Evolutionary conservation across 1,284 basidiomycete species (phyloP), one percentile per base, ranked within the genome.

Genomic region (Ustilago xerochloae): DNA sequence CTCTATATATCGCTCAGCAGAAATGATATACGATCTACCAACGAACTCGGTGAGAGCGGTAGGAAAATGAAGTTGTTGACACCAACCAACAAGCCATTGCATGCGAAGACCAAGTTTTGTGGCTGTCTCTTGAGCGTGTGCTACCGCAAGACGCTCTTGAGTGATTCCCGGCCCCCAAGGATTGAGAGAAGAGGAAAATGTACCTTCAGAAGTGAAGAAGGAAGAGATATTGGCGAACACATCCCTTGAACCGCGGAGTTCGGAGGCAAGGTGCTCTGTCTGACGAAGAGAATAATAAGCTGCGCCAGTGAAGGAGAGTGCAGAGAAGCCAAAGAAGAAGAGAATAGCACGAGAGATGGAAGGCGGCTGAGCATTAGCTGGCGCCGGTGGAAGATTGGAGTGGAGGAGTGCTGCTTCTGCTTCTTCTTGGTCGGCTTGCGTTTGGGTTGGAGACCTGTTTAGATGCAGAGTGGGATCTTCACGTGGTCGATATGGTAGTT

Each of bases 1-100:
- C 1, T 67, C 63, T 18, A 79, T 18, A 26, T 79, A 81, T 35
- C 54, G 52, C 4, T 81, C 72, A 1, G 78, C 68, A 6, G 29
- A 24, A 0, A 53, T 55, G 20, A 70, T 48, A 50, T 73, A 78
- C 20, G 39, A 38, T 9, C 63, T 28, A 4, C 67, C 67, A 16
- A 79, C 47, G 12, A 59, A n/a, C 24, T 78, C 64, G 9, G 55
- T 66, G 5, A 69, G 24, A 4, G 28, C 20, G 5, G n/a, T 15
- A 4, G 60, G 65, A 0, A 78, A 35, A 8, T 60, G 51, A 1
- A 76, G 47, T n/a, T 66, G 64, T 12, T 74, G 39, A 47, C 68
- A 78, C 73, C 69, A 68, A 1, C 69, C 64, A 10, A 72, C 18
- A n/a, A 78, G 48, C 58, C 59, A 63, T 39, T 67, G 36, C 54